phyloP scores from a whole-genome alignment of 768 basidiomycete species.

The Piloderma croceum region DNA sequence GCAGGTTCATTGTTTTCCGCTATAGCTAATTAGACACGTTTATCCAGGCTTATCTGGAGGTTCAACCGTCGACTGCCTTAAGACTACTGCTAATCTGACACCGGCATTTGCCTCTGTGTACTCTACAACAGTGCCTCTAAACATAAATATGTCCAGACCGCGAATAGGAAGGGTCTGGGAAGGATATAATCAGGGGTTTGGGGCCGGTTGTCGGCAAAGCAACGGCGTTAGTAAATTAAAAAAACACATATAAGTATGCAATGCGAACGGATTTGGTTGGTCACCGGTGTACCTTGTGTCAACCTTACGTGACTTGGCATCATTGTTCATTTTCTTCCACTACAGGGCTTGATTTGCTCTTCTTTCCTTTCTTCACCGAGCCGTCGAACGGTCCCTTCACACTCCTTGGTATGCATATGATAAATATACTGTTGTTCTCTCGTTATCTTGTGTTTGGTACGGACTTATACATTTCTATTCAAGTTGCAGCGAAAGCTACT shows the following conservation, averaged over 20 bases:
- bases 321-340: neutral
- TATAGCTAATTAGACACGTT: too few species aligned
- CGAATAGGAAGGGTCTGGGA: too few species aligned
- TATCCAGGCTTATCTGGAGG: too few species aligned
- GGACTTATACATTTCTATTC: slow-evolving; percentile 14
- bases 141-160: too few species aligned
- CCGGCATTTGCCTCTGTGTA: too few species aligned
- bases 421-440: slow-evolving; percentile 39
- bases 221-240: too few species aligned
- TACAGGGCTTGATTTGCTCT: neutral
- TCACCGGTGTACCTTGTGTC: neutral
- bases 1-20: too few species aligned
- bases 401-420: slow-evolving; percentile 31
- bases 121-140: too few species aligned
- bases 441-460: slow-evolving; percentile 62
- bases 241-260: neutral
- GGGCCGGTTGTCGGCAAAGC: too few species aligned
- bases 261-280: neutral
- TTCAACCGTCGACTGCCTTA: too few species aligned
- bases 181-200: too few species aligned
- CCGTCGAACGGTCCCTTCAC: slow-evolving; percentile 30
- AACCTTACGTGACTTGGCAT: neutral
- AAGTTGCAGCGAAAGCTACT: neutral
- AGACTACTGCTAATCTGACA: too few species aligned
- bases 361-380: slow-evolving; percentile 1